Evolutionary conservation across 345 rosid species (phyloP), one percentile per base, ranked within the genome.

Genomic region (Rubroshorea leprosula): DNA sequence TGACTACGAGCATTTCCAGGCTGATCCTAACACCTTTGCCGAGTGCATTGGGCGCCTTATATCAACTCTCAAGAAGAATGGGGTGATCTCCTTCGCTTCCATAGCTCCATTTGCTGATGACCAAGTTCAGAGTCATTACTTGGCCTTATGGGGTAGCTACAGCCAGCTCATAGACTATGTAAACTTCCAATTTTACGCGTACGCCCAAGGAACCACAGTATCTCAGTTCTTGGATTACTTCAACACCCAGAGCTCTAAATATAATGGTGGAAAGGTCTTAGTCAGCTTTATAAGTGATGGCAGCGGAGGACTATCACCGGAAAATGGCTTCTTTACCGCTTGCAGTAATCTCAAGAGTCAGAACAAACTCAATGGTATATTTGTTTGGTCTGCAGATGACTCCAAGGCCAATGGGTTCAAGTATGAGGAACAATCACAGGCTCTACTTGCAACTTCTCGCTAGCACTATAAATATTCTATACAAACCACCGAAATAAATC

Each of bases 161-260:
- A 63, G 80, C 6, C 16, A 61, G 57, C 31, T 60, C 23, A 74
- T 77, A 18, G 75, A 76, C 58, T 70, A 70, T 49, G 73, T 77
- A 7, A 80, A 74, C 64, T 80, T 77, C 71, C 80, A 80, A 45
- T 77, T 80, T 46, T 77, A 80, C 0, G 74, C 85, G 0, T 70
- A 66, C 6, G 74, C 68, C 38, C 21, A 47, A 23, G 61, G 74
- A 19, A 74, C 74, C 19, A 45, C 53, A 0, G 72, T 72, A 0
- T 63, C 69, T 21, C 73, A 69, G 59, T 76, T 76, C 49, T 31
- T 68, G 57, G 39, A 58, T 43, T 68, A 73, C 55, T 80, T 63
- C 72, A 68, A 72, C 27, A 61, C 67, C 15, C 76, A 76, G 57
- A 63, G 54, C 21, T 49, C 70, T 4, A 76, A 69, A 16, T 80